phyloP scores from a whole-genome alignment of 2,329 filamentous ascomycete species.

The Nemania abortiva region DNA sequence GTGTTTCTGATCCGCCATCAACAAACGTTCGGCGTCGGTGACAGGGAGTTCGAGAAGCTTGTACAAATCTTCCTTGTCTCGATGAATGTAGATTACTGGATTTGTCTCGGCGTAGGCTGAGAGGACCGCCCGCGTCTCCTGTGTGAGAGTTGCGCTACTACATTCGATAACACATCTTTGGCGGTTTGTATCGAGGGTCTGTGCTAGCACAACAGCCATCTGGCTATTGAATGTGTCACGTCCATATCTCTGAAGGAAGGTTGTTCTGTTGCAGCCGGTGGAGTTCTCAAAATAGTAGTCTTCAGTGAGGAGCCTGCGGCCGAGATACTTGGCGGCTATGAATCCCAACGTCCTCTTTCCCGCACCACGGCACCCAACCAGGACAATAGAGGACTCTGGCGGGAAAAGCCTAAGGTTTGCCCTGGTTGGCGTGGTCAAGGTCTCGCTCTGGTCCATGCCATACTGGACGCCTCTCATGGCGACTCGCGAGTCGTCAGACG shows the following conservation, averaged over 20 bases:
- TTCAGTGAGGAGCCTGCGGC: slow-evolving; percentile 74
- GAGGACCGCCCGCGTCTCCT: slow-evolving; percentile 68
- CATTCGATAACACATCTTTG: slow-evolving; percentile 77
- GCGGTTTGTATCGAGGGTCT: slow-evolving; percentile 69
- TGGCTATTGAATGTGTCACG: slow-evolving; percentile 71
- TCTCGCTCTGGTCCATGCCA: slow-evolving; percentile 32
- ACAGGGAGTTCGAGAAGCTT: slow-evolving; percentile 63
- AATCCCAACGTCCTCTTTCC: slow-evolving; percentile 80
- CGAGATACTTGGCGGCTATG: slow-evolving; percentile 76
- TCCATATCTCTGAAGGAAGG: slow-evolving; percentile 72
- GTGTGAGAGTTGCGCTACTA: slow-evolving; percentile 72
- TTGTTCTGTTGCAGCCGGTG: slow-evolving; percentile 70
- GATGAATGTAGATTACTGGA: slow-evolving; percentile 76
- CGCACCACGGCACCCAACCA: slow-evolving; percentile 77
- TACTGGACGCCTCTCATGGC: slow-evolving; percentile 44
- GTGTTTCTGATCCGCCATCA: slow-evolving; percentile 67
- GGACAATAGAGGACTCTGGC: slow-evolving; percentile 74
- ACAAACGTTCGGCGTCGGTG: slow-evolving; percentile 66
- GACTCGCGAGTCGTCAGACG: slow-evolving; percentile 14
- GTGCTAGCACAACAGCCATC: slow-evolving; percentile 71
- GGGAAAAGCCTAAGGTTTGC: slow-evolving; percentile 61
- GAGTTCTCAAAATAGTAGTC: slow-evolving; percentile 75
- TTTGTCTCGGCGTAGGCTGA: slow-evolving; percentile 71
- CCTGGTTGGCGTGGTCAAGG: slow-evolving; percentile 32
- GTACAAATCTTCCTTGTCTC: slow-evolving; percentile 73